A percentile compares a stretch with the other conserved stretches of the same genome.
phyloP scores from a whole-genome alignment of 345 rosid genomes.

The Gossypium ekmanianum region DNA sequence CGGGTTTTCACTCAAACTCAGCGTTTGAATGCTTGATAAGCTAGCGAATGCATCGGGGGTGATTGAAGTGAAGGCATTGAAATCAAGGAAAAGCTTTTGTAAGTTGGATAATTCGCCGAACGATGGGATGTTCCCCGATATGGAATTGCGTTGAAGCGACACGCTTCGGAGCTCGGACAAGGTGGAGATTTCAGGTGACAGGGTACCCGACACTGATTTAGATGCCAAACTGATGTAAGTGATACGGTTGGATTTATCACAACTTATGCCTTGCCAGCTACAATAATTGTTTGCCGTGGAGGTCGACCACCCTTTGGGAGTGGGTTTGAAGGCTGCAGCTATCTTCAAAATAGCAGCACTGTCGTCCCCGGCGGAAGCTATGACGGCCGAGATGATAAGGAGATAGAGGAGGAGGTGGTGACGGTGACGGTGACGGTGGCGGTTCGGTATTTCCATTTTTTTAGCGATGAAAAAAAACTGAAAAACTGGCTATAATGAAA shows the following conservation, averaged over 20 bases:
- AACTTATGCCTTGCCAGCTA: slow-evolving; percentile 49
- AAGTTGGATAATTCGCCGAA: slow-evolving; percentile 49
- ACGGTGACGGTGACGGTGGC: not conserved
- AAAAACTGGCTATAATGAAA: not conserved
- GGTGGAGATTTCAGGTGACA: slow-evolving; percentile 48
- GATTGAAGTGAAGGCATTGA: slow-evolving; percentile 50
- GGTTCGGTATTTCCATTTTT: not conserved
- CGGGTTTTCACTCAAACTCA: slow-evolving; percentile 38
- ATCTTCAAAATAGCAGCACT: slow-evolving; percentile 40
- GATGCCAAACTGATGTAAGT: slow-evolving; percentile 36
- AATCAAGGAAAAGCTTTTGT: slow-evolving; percentile 37
- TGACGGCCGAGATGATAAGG: slow-evolving; percentile 21
- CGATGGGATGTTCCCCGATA: slow-evolving; percentile 58
- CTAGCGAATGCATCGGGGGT: slow-evolving; percentile 53
- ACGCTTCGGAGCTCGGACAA: slow-evolving; percentile 46
- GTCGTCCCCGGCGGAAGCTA: slow-evolving; percentile 42
- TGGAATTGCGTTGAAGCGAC: slow-evolving; percentile 42
- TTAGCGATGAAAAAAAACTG: not conserved
- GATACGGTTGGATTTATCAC: slow-evolving; percentile 45
- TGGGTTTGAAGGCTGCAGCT: slow-evolving; percentile 35
- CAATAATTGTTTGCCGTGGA: slow-evolving; percentile 35
- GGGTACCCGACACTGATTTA: slow-evolving; percentile 37
- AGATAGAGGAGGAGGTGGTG: slow-evolving; percentile 16
- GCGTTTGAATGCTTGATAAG: slow-evolving; percentile 41
- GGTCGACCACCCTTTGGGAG: slow-evolving; percentile 60